These are phyloP conservation scores for Phytophthora syringae DNA, from an alignment of 352 stramenopile genomes.

Conservation along the genomic window DNA sequence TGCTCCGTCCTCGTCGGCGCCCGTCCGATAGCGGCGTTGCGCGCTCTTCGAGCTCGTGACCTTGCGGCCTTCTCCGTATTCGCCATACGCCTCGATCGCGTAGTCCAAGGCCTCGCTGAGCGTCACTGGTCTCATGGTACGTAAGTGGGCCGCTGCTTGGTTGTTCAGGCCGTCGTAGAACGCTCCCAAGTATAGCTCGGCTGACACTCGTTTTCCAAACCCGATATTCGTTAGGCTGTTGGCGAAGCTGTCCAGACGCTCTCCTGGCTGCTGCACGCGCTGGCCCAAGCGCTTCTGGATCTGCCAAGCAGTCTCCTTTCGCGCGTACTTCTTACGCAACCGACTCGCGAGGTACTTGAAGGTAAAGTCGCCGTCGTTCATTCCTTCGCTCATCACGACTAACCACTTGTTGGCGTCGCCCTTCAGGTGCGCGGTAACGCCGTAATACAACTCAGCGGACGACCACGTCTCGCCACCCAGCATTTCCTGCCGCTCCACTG, in stretches of 20 bases:
- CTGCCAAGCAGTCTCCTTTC: neutral
- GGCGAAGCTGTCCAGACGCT: neutral
- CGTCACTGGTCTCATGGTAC: neutral
- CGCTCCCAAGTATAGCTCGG: neutral
- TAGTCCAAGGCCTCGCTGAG: neutral
- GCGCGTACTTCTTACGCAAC: slow-evolving; percentile 3
- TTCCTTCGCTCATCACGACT: neutral
- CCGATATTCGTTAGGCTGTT: neutral
- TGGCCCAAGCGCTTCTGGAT: neutral
- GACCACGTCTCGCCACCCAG: neutral
- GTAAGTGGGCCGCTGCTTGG: neutral
- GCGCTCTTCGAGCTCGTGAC: neutral
- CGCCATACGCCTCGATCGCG: neutral
- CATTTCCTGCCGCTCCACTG: neutral
- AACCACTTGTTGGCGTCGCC: neutral
- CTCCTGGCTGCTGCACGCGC: neutral
- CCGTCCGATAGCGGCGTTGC: neutral
- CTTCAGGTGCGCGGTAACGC: neutral
- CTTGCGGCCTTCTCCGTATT: neutral
- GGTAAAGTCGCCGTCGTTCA: neutral
- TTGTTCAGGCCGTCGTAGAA: neutral
- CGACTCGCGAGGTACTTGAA: neutral
- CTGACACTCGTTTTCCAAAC: neutral
- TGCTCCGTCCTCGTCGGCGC: neutral
- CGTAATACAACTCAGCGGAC: slow-evolving; percentile 4